phyloP scores from a whole-genome alignment of 306 rosid species.

The Lupinus albus region DNA sequence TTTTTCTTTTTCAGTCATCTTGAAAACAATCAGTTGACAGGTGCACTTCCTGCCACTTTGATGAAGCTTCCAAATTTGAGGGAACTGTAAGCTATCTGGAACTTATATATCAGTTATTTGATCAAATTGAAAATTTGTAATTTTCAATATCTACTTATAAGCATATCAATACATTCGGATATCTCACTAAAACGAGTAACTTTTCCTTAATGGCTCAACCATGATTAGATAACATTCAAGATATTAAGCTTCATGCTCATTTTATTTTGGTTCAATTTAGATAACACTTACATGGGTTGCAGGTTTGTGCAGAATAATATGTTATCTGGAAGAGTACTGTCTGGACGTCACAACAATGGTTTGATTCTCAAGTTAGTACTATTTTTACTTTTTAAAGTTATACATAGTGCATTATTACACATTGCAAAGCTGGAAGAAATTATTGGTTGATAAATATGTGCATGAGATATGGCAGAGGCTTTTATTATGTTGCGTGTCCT shows the following conservation, averaged over 20 bases:
- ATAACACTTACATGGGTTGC: conserved; percentile 45
- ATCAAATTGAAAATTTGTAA: no score
- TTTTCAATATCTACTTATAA: no score
- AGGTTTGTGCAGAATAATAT: conserved; percentile 86
- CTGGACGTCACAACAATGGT: conserved; percentile 56
- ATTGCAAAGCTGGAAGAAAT: conserved; percentile 25
- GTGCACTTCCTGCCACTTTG: conserved; percentile 69
- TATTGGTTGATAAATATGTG: conserved; percentile 7
- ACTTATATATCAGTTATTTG: no score
- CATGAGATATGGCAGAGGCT: conserved; percentile 17
- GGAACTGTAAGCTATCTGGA: conserved; percentile 77
- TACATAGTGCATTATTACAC: conserved; percentile 20
- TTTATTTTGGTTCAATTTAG: conserved; percentile 27
- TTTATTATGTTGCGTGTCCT: not conserved
- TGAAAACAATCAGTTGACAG: conserved; percentile 79
- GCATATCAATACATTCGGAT: not conserved
- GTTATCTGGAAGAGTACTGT: conserved; percentile 77
- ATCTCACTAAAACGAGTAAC: conserved; percentile 1
- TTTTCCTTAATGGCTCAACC: not conserved
- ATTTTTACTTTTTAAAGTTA: conserved; percentile 22
- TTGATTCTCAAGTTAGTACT: conserved; percentile 50
- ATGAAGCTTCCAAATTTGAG: conserved; percentile 73
- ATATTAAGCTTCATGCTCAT: conserved; percentile 9
- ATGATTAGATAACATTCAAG: conserved; percentile 22
- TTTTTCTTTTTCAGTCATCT: conserved; percentile 73